Base-by-base conservation (phyloP, 805 yeast species). In the Sungouiella blattae region DNA sequence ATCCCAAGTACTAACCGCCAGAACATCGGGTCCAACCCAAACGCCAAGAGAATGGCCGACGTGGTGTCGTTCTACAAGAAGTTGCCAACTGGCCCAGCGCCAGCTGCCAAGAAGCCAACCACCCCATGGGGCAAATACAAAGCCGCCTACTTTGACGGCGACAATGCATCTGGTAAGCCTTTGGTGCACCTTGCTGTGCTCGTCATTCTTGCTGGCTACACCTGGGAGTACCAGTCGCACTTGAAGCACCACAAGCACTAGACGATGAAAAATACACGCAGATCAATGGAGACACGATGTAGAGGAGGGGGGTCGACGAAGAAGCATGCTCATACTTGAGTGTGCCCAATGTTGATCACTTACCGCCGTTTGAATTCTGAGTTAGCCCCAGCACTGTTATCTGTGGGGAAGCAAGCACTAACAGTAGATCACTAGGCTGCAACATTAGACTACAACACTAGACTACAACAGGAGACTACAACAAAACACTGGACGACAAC, bases 21-120 rank as follows among this genome's bases (percentile, higher is more conserved):
- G 83, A 89, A 87, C 83, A 74, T 93, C 51, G 95, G 96, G 41
- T 77, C 95, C 43, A 87, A 88, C 71, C 96, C 97, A 58, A 84
- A 91, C 56, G 98, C 98, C 54, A 87, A 87, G 78, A 87, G 95
- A 73, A 87, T 93, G 83, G 83, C 87, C 50, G 85, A 86, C 64
- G 95, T 91, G 56, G 97, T 91, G 55, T 75, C 86, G 47, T 89
- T 93, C 79, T 91, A 91, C 84, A 86, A 91, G 73, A 81, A 87
- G 53, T 79, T 91, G 56, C 98, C 98, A 61, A 89, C 87, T 63
- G 98, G 98, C 36, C 71, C 83, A 41, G 94, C 95, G 43, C 80
- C 91, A 49, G 79, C 79, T 52, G 67, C 78, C 48, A 76, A 80
- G 67, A 78, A 87, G 56, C 63, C 72, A 41, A 64, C 74, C 47